These are phyloP conservation scores for Penicillium sp. DNA, from an alignment of 2,329 filamentous ascomycete genomes.

Conservation along the genomic window DNA sequence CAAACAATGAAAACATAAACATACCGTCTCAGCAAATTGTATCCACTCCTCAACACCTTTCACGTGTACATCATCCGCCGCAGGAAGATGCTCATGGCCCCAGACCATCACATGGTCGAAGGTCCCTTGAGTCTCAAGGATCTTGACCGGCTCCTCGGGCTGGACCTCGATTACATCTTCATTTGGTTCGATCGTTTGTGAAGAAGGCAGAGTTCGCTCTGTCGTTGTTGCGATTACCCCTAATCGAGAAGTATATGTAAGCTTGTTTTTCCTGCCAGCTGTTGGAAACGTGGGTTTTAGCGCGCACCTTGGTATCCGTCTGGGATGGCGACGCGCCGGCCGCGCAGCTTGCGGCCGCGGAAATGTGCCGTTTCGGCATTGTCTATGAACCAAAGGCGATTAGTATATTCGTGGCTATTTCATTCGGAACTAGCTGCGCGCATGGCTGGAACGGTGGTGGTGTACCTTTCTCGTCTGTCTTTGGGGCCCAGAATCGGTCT, in stretches of 20 bases:
- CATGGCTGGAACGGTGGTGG: not conserved
- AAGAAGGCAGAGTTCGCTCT: slow-evolving; percentile 37
- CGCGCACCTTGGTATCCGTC: slow-evolving; percentile 66
- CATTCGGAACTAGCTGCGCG: not conserved
- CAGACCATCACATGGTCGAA: slow-evolving; percentile 83
- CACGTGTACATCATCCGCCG: slow-evolving; percentile 70
- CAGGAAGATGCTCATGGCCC: slow-evolving; percentile 73
- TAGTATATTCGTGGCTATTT: not conserved
- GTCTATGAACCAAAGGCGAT: slow-evolving; percentile 12
- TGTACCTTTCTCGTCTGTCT: slow-evolving; percentile 48
- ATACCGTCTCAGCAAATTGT: slow-evolving; percentile 69
- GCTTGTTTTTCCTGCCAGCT: too few species aligned
- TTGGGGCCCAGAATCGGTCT: slow-evolving; percentile 72
- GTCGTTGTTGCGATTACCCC: slow-evolving; percentile 64
- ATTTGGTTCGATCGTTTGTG: slow-evolving; percentile 42
- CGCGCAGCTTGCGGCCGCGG: slow-evolving; percentile 77
- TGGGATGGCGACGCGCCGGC: slow-evolving; percentile 69
- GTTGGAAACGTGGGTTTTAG: too few species aligned
- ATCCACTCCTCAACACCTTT: slow-evolving; percentile 83
- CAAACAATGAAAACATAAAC: slow-evolving; percentile 20
- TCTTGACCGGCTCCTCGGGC: slow-evolving; percentile 55
- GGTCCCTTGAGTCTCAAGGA: slow-evolving; percentile 65
- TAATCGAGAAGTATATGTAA: slow-evolving; percentile 15
- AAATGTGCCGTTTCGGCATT: slow-evolving; percentile 66
- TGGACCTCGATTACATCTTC: slow-evolving; percentile 52